Base-by-base conservation (phyloP, 2,329 filamentous ascomycete genomes). In the Arthrinium phaeospermum region DNA sequence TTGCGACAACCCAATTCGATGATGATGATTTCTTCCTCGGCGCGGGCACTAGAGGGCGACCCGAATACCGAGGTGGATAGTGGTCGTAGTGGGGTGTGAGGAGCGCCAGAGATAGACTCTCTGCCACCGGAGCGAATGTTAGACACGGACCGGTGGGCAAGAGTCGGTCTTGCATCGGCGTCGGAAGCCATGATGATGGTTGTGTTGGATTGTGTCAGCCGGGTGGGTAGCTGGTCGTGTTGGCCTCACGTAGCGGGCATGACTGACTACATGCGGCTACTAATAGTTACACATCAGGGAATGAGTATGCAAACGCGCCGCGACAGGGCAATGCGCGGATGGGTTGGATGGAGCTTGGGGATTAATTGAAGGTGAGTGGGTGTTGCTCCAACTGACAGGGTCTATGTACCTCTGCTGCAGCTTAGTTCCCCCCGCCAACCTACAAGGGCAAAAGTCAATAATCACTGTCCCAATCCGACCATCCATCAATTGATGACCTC, bases 1-100 rank as follows among this genome's bases (percentile, higher is more conserved):
- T 91, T 92, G 30, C 96, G 90, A 13, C 93, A 89, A 0, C 95
- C 95, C 47, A 98, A 81, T 80, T 98, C 95, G 70, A 98, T 86
- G 57, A 99, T 88, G 6, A 98, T 83, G 8, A 92, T 86, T 76
- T 98, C 96, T 78, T 99, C 96, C 77, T 98, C 95, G 78, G 92
- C 85, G 78, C 91, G 86, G 76, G 93, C 81, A 78, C 90, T 82
- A 73, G 90, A 88, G 75, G 90, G 85, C 67, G 89, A 89, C 75
- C 90, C 86, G 79, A 91, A 89, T 45, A 86, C 81, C 68, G 90
- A 84, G 45, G 91, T 80, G 77, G 89, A 82, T 78, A 85, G 80
- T 74, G 89, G 84, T 75, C 82, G 85, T 49, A 81, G 74, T 41
- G 88, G 91, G 12, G 92, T 94, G 75, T 90, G 89, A 68, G 92